These are phyloP conservation scores for Trichosanthes cucumerina DNA, from an alignment of 306 rosid species.

Conservation along the genomic window DNA sequence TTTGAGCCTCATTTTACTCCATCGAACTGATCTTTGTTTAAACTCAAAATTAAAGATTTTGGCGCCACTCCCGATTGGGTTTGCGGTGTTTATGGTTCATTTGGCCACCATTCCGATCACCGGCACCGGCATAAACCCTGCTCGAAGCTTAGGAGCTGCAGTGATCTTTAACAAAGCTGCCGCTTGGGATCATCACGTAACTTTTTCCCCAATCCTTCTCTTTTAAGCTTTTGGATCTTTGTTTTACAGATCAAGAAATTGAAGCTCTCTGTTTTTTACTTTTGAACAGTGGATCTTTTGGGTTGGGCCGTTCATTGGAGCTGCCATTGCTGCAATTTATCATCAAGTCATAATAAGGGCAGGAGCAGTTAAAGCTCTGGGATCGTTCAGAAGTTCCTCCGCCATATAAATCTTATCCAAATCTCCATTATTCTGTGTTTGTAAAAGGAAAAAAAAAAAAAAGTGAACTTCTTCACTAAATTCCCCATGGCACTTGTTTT, in stretches of 20 bases:
- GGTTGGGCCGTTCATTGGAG: slow-evolving; percentile 24
- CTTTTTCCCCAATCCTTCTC: not conserved
- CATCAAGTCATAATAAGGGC: slow-evolving; percentile 11
- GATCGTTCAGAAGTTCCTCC: slow-evolving; percentile 1
- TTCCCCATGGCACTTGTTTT: not conserved
- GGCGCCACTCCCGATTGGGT: slow-evolving; percentile 29
- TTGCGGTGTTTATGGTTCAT: slow-evolving; percentile 23
- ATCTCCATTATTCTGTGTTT: not conserved
- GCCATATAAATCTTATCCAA: not conserved
- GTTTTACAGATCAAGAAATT: not conserved
- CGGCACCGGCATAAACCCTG: slow-evolving; percentile 27
- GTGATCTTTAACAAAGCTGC: slow-evolving; percentile 9
- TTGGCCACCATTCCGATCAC: slow-evolving; percentile 27
- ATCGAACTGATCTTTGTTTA: not conserved
- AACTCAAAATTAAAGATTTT: slow-evolving; percentile 7
- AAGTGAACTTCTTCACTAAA: not conserved
- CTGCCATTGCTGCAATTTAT: slow-evolving; percentile 15
- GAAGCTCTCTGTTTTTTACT: not conserved
- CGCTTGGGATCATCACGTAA: slow-evolving; percentile 21
- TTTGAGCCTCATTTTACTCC: not conserved
- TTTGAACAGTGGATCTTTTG: slow-evolving; percentile 23
- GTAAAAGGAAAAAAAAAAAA: not conserved
- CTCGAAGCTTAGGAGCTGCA: slow-evolving; percentile 24
- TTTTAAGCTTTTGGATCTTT: not conserved
- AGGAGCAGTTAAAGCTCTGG: slow-evolving; percentile 12